Evolutionary conservation across 805 yeast genomes (phyloP).

Genomic region (Brettanomyces custersianus): DNA sequence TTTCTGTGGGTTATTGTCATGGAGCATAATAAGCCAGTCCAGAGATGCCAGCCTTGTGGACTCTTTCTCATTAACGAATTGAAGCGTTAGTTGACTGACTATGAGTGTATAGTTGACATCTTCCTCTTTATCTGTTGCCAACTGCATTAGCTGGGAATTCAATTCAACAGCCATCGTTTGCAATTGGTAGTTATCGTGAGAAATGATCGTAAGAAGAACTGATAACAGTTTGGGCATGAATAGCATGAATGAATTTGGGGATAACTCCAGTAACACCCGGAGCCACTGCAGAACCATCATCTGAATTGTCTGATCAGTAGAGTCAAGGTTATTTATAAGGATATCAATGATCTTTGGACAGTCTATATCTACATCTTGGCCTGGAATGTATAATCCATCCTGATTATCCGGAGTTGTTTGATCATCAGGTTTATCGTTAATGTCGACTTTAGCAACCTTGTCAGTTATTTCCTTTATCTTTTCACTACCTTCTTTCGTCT

Average conservation of each 20-base stretch:
- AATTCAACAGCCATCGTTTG: conserved; percentile 46
- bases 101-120: conserved; percentile 46
- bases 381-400: conserved; percentile 55
- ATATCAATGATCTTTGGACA: conserved; percentile 75
- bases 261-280: conserved; percentile 56
- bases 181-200: conserved; percentile 41
- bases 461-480: conserved; percentile 2
- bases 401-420: conserved; percentile 12
- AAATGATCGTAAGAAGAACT: conserved; percentile 53
- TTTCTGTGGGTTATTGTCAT: conserved; percentile 55
- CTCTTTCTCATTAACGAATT: conserved; percentile 68
- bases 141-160: conserved; percentile 46
- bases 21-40: conserved; percentile 84
- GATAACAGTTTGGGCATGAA: conserved; percentile 70
- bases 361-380: conserved; percentile 78
- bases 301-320: conserved; percentile 68
- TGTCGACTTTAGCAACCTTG: background rate
- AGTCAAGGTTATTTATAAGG: conserved; percentile 69
- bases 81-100: conserved; percentile 62
- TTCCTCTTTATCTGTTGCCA: conserved; percentile 29
- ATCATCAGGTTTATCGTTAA: background rate
- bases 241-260: conserved; percentile 67
- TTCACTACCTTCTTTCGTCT: conserved; percentile 8
- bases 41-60: conserved; percentile 74
- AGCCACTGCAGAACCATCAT: conserved; percentile 78